Conservation (phyloP, 1,284 basidiomycete species). For the Ceratobasidium sp. region DNA sequence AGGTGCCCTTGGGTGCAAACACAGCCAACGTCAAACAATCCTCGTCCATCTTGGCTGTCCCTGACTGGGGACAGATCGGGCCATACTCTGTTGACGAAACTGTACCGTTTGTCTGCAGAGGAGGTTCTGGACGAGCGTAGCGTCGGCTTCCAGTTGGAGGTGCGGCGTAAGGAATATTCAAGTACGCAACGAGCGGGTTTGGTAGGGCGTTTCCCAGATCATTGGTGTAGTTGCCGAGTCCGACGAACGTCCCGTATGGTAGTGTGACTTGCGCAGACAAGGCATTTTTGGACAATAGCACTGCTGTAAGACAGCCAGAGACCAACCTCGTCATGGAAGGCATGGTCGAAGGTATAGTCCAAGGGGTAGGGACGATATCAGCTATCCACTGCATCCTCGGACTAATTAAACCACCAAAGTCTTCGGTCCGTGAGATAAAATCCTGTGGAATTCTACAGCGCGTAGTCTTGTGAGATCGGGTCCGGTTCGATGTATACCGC, state of each 20-base stretch:
- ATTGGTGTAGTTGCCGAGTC: conserved; percentile 20
- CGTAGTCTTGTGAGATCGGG: no score
- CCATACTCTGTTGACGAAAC: conserved; percentile 15
- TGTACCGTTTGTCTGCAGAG: conserved; percentile 4
- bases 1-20: conserved; percentile 22
- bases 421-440: no score
- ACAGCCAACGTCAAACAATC: conserved; percentile 23
- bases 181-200: conserved; percentile 18
- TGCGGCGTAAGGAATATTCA: conserved; percentile 40
- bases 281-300: not conserved
- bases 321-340: not conserved
- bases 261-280: conserved; percentile 12
- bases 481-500: no score
- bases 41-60: conserved; percentile 25
- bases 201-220: conserved; percentile 4
- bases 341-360: not conserved
- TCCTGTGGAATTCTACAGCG: no score
- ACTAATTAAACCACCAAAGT: no score
- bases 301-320: not conserved
- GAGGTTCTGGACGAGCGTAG: conserved; percentile 14
- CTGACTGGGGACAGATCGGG: conserved; percentile 15
- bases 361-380: no score
- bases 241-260: conserved; percentile 24
- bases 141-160: conserved; percentile 36
- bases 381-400: no score